Evolutionary conservation across 495 filamentous ascomycete genomes (phyloP), one percentile per base, ranked within the genome.

Genomic region (Penicillium angulare): DNA sequence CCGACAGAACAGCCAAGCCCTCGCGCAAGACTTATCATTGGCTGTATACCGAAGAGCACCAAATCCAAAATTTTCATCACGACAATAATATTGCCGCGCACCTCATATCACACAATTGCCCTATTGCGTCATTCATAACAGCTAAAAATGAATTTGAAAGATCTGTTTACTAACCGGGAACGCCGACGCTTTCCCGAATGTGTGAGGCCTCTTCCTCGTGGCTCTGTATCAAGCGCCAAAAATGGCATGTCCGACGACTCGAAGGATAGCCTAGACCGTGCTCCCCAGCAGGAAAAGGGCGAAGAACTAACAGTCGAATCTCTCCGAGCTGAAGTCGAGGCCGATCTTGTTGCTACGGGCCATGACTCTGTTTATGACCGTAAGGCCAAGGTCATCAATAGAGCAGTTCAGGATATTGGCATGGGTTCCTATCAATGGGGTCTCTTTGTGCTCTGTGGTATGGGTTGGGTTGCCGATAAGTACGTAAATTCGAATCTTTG

Each of bases 361-460:
- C 67, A 74, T 53, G 67, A 82, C 47, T 66, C 71, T 41, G 63
- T 64, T 16, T 82, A 81, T 67, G 79, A 82, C 59, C 75, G 79
- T 80, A 79, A 49, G 77, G 60, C 64, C 32, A 61, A 59, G 43
- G 41, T 56, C 15, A 56, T 61, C 46, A 60, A 65, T 52, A 39
- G 52, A 42, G 49, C 51, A 1, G 42, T 60, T 22, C 57, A 60
- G 50, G 87, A 92, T 59, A 91, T 93, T 60, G 89, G 89, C 3
- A 92, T 92, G 79, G 89, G 89, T 42, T 75, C 77, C 50, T 95
- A 92, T 60, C 88, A 95, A 71, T 91, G 84, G 84, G 79, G 86
- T 52, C 77, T 92, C 1, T 91, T 90, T 60, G 67, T 80, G 23
- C 83, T 95, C 16, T 85, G 87, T 46, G 87, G 87, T 3, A 92